phyloP scores from a whole-genome alignment of 495 filamentous ascomycete genomes.

The Podospora pseudocomata region DNA sequence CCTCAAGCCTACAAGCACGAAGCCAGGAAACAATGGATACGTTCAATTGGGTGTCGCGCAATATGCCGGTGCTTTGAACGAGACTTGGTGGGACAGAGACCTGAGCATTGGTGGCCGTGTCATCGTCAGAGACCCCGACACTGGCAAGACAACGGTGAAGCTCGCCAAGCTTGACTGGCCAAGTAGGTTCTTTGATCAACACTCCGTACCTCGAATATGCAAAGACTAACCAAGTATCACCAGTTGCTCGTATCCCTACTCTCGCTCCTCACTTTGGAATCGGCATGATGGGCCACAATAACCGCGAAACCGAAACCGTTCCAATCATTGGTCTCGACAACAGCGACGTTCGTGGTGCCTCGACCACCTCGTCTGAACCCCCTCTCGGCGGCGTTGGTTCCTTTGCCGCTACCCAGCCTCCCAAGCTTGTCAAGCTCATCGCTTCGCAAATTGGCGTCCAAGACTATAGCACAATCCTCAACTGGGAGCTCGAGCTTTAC shows the following conservation, averaged over 20 bases:
- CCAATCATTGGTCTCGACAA: constrained; percentile 89
- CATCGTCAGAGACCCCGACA: constrained; percentile 65
- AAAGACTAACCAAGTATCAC: constrained; percentile 18
- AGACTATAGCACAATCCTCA: constrained; percentile 70
- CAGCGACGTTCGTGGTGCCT: constrained; percentile 47
- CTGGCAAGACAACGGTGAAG: constrained; percentile 76
- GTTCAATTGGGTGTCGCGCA: constrained; percentile 88
- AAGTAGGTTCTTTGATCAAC: constrained; percentile 24
- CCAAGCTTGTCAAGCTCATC: constrained; percentile 79
- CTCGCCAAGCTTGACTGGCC: constrained; percentile 92
- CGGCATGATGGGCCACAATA: constrained; percentile 70
- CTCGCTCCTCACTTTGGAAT: constrained; percentile 91
- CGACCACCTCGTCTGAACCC: constrained; percentile 30
- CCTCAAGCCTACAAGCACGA: constrained; percentile 83
- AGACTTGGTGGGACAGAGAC: constrained; percentile 94
- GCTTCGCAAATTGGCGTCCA: constrained; percentile 65
- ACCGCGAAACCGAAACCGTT: constrained; percentile 89
- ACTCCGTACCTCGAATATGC: not conserved
- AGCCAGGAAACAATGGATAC: constrained; percentile 77
- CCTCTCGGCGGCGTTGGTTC: constrained; percentile 50
- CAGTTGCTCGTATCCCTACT: constrained; percentile 81
- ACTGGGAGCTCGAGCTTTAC: constrained; percentile 97
- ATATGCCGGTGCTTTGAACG: constrained; percentile 81
- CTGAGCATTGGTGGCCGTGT: constrained; percentile 86
- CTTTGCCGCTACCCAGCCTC: constrained; percentile 78